Base-by-base conservation (phyloP, 139 green algal species). In the Picocystis salinarum region DNA sequence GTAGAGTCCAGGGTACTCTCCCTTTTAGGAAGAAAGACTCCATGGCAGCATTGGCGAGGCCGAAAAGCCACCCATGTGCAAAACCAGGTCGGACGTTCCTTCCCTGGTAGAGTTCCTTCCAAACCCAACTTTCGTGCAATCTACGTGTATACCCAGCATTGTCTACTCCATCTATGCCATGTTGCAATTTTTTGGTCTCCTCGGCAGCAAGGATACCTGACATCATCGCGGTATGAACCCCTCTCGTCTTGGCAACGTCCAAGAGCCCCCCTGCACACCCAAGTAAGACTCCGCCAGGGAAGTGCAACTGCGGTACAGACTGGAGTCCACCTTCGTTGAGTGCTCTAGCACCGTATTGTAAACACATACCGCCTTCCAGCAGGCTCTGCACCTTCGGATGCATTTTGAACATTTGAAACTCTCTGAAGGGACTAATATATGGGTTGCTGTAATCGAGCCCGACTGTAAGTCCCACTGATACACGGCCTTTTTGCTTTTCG, bases 221-320 rank as follows among this genome's bases (percentile, higher is more conserved):
- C 66, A 86, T 82, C 75, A 95, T 92, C 25, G 85, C 85, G 0
- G 76, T 91, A 61, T 94, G 83, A 2, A 68, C 24, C 18, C 53
- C 75, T 70, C 94, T 95, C 56, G 94, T 89, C 42, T 84, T 91
- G 18, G 77, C 62, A 7, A 88, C 79, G 46, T 95, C 93, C 9
- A 96, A 56, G 48, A 92, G 88, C 33, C 85, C 85, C 4, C 80
- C 85, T 12, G 62, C 54, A 56, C 83, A 91, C n/a, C 85, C 85
- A 1, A 95, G 51, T 1, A 96, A 67, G 1, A 77, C 86, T 2
- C 85, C 85, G 3, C 85, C 85, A 2, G 80, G 76, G 59, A 96
- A 95, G 20, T 30, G 46, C 2, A 91, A 53, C 33, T 66, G 46
- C 3, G 85, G 85, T 19, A 95, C 69, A 23, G 70, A 83, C 68